A percentile compares a stretch with the other conserved stretches of the same genome.
Evolutionary conservation across 352 stramenopile species (phyloP).

Genomic region (Pythium dissimile): DNA sequence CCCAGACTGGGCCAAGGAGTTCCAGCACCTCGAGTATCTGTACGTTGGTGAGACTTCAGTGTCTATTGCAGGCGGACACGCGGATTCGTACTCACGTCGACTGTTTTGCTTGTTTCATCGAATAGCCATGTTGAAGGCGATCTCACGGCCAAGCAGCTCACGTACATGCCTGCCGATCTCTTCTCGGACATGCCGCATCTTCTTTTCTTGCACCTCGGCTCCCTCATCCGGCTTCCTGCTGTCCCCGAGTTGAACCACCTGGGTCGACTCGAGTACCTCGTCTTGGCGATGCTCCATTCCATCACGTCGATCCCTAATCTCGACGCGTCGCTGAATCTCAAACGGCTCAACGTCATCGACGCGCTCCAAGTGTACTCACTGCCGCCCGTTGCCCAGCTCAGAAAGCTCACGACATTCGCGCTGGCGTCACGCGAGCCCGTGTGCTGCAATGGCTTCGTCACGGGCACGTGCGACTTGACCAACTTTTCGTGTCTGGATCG

Average conservation of each 20-base stretch:
- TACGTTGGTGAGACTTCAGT: neutral
- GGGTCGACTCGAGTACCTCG: slow-evolving; percentile 10
- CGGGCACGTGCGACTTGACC: slow-evolving; percentile 9
- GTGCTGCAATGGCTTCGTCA: slow-evolving; percentile 22
- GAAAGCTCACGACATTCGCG: slow-evolving; percentile 5
- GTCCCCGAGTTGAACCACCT: slow-evolving; percentile 3
- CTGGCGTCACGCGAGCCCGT: neutral
- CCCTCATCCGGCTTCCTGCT: neutral
- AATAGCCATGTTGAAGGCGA: slow-evolving; percentile 18
- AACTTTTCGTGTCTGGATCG: slow-evolving; percentile 6
- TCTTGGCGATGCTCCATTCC: slow-evolving; percentile 5
- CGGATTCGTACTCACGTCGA: too few species aligned
- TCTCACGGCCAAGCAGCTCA: slow-evolving; percentile 8
- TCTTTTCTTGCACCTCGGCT: slow-evolving; percentile 15
- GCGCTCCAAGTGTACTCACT: neutral
- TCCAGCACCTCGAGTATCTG: slow-evolving; percentile 8
- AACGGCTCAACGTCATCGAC: slow-evolving; percentile 6
- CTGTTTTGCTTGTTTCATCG: neutral
- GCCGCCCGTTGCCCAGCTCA: neutral
- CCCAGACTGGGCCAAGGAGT: slow-evolving; percentile 19
- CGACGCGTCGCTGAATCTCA: neutral
- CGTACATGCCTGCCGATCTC: slow-evolving; percentile 13
- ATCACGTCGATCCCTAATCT: slow-evolving; percentile 10
- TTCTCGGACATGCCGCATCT: slow-evolving; percentile 16
- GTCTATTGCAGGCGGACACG: too few species aligned